A percentile compares a stretch with the other conserved stretches of the same genome.
Conservation (phyloP, 2,329 filamentous ascomycete genomes). For the Neofusicoccum sp. region DNA sequence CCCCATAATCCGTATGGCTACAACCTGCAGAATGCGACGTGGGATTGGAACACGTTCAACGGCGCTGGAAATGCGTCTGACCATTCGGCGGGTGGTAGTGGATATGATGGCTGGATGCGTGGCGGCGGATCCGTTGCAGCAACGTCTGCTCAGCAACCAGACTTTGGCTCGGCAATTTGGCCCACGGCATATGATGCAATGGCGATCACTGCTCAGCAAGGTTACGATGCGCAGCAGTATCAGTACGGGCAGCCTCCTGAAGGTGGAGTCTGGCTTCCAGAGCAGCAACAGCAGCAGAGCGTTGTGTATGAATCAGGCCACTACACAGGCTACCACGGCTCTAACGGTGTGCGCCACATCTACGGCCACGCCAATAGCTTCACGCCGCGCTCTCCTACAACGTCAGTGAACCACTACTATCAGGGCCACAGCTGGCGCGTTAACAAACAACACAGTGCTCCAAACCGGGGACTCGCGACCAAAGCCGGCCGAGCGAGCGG, state of each 20-base stretch:
- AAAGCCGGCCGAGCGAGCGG: background rate
- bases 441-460: conserved; percentile 14
- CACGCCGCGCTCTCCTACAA: background rate
- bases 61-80: background rate
- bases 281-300: background rate
- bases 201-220: background rate
- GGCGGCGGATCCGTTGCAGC: background rate
- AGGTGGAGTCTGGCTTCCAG: background rate
- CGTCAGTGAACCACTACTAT: conserved; percentile 3
- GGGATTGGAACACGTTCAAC: conserved; percentile 7
- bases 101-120: no score
- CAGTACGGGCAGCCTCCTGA: background rate
- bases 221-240: background rate
- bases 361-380: conserved; percentile 7
- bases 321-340: background rate
- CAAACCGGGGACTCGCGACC: background rate
- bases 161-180: background rate
- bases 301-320: background rate
- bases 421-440: conserved; percentile 12
- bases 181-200: background rate
- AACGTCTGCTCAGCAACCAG: background rate
- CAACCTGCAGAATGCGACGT: conserved; percentile 1
- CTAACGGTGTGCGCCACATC: background rate
- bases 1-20: background rate
- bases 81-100: background rate